Evolutionary conservation across 176 grass and related monocot genomes (phyloP).

Genomic region (Musa itinerans): DNA sequence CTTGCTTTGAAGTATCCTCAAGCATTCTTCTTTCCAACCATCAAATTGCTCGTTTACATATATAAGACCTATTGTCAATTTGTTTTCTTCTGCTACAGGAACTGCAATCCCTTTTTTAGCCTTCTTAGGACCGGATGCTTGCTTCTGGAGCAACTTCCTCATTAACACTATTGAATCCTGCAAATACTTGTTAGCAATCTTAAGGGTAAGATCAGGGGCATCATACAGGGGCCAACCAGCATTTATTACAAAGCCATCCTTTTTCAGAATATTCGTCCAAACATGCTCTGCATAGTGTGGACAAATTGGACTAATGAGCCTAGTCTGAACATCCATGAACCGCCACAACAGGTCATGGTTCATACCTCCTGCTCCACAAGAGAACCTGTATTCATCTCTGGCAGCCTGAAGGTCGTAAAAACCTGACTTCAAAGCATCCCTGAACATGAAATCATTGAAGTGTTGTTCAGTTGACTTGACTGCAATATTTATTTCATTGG

Average conservation of each 20-base stretch:
- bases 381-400: constrained; percentile 73
- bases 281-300: constrained; percentile 72
- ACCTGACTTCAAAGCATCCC: constrained; percentile 63
- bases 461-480: constrained; percentile 58
- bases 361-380: constrained; percentile 58
- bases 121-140: constrained; percentile 60
- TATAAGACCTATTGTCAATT: constrained; percentile 42
- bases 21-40: constrained; percentile 72
- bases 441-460: constrained; percentile 70
- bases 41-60: constrained; percentile 62
- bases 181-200: constrained; percentile 70
- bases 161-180: constrained; percentile 59
- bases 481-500: constrained; percentile 66
- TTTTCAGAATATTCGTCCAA: constrained; percentile 50
- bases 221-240: constrained; percentile 54
- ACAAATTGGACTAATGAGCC: constrained; percentile 51
- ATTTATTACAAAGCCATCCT: constrained; percentile 52
- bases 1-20: constrained; percentile 48
- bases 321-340: constrained; percentile 74
- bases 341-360: constrained; percentile 42
- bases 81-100: constrained; percentile 33
- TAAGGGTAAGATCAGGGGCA: constrained; percentile 39
- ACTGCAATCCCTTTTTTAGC: constrained; percentile 48
- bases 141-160: constrained; percentile 72
- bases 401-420: constrained; percentile 73